Base-by-base conservation (phyloP, 352 stramenopile genomes). In the Saprolegnia diclina region DNA sequence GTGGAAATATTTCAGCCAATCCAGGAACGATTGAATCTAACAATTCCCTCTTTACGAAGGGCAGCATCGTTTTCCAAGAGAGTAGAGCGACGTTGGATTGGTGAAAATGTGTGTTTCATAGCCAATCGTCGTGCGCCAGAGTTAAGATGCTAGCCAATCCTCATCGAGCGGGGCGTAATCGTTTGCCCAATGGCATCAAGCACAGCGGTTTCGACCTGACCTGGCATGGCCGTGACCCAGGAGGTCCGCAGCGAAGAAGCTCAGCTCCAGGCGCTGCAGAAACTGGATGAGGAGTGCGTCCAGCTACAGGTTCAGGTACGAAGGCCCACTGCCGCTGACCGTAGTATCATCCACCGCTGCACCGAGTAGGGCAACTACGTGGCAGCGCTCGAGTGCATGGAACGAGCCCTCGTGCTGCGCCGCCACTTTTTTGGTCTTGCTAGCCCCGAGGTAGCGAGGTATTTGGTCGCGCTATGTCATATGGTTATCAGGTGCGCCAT, bases 351-450 rank as follows among this genome's bases (percentile, higher is more conserved):
- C 37, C 35, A 52, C 61, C 14, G 11, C 26, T 19, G 19, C 50
- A 9, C 52, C 26, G 52, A 35, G 44, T 64, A 95, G 85, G 90
- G 89, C n/a, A 87, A 97, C 66, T 98, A 97, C 66, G 77, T 97
- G 24, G 82, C 94, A 68, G 90, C 92, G 14, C 88, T 98, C 54
- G 89, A 97, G 71, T 94, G 85, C 72, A 97, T 97, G 90, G 92
- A 98, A 71, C 79, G 89, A 40, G 90, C 88, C 26, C 79, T 97
- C 18, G 91, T 98, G 9, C 75, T 98, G 42, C 76, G 92, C 11
- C 88, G 94, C 45, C 90, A 97, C 71, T 96, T 98, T 64, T 97
- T 97, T 67, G 92, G 92, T n/a, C 73, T 82, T 29, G 88, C 96
- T 11, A 96, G 85, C 54, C 76, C 85, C 0, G 88, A 97, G 61